Conservation (phyloP, 257 asterid genomes). For the Plantago ovata region DNA sequence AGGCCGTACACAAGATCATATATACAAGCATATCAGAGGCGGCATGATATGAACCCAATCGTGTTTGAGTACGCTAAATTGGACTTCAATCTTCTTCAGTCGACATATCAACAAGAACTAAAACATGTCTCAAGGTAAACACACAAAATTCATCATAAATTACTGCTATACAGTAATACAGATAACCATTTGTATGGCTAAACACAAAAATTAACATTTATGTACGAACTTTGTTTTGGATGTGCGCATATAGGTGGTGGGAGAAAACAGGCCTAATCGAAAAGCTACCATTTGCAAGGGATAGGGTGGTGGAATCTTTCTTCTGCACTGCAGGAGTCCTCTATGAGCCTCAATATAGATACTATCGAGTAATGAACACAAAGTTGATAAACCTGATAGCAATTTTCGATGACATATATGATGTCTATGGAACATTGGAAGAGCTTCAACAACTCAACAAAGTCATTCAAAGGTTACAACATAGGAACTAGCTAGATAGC, state of each 20-base stretch:
- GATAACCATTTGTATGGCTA: too few relatives aligned
- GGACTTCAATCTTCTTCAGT: constrained; percentile 44
- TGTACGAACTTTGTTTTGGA: neutral
- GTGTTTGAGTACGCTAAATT: constrained; percentile 38
- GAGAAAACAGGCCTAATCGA: constrained; percentile 29
- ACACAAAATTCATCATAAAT: too few relatives aligned
- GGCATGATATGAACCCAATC: constrained; percentile 16
- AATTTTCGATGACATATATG: constrained; percentile 29
- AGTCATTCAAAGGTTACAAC: constrained; percentile 29
- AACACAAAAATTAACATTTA: too few relatives aligned
- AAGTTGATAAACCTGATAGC: constrained; percentile 28
- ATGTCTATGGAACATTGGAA: constrained; percentile 37
- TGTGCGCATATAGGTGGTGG: constrained; percentile 57
- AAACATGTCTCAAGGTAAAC: constrained; percentile 29
- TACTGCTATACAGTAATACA: too few relatives aligned
- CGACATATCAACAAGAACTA: constrained; percentile 27
- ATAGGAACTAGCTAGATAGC: too few relatives aligned
- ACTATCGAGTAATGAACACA: constrained; percentile 16
- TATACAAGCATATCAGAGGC: constrained; percentile 24
- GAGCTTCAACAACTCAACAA: constrained; percentile 33
- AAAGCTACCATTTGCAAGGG: constrained; percentile 46
- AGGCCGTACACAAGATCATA: constrained; percentile 34
- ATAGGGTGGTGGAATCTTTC: constrained; percentile 44
- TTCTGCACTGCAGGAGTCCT: constrained; percentile 29
- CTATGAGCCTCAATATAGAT: constrained; percentile 25